These are phyloP conservation scores for Neostapfia colusana DNA, from an alignment of 176 grass and related monocot species.

Conservation along the genomic window DNA sequence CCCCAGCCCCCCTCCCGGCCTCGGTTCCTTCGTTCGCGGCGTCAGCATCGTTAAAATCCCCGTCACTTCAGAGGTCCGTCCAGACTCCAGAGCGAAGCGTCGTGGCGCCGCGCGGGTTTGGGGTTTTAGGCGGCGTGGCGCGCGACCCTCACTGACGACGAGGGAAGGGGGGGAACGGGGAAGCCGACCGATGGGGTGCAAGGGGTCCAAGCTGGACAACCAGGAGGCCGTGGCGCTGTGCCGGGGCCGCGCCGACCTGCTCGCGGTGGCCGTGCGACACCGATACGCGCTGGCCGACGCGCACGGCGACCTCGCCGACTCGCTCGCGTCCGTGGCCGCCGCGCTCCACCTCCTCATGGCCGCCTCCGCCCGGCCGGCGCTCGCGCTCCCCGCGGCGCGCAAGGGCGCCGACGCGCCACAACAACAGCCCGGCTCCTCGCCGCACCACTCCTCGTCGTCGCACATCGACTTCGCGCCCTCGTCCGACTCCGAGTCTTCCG, in stretches of 20 bases:
- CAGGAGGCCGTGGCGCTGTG: conserved; percentile 81
- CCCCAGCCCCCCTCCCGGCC: background rate
- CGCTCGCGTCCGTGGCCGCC: conserved; percentile 57
- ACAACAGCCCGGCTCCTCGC: conserved; percentile 4
- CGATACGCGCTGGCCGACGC: conserved; percentile 68
- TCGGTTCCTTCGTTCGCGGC: background rate
- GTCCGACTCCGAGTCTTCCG: conserved; percentile 47
- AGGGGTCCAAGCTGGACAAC: conserved; percentile 81
- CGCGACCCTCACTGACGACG: no score
- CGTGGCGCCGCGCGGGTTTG: background rate
- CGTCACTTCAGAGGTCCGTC: background rate
- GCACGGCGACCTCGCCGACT: conserved; percentile 60
- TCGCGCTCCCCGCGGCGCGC: conserved; percentile 25
- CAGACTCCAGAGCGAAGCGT: background rate
- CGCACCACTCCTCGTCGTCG: conserved; percentile 41
- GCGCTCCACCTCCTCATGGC: conserved; percentile 60
- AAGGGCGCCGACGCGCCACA: conserved; percentile 7
- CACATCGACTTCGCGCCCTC: conserved; percentile 59
- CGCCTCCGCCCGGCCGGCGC: background rate
- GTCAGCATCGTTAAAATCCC: background rate
- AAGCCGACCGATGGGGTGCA: conserved; percentile 63
- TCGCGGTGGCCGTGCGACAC: conserved; percentile 63
- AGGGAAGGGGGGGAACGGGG: background rate
- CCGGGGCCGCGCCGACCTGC: conserved; percentile 73
- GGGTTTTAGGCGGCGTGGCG: no score